Base-by-base conservation (phyloP, 768 basidiomycete genomes). In the Tylopilus vinaceipallidus region DNA sequence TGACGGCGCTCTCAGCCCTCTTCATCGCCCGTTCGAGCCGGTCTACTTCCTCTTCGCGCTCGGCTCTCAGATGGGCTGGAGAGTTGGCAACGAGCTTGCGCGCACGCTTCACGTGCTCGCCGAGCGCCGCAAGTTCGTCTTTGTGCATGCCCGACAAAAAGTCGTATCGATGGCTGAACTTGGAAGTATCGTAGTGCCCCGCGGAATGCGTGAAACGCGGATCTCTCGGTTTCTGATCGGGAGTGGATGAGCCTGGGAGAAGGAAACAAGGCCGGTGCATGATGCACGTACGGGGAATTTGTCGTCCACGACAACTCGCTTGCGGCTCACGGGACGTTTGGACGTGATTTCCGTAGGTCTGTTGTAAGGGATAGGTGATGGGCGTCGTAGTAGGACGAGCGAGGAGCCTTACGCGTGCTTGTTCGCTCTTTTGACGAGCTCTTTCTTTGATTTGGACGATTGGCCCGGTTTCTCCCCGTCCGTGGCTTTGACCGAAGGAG, bases 261-360 rank as follows among this genome's bases (percentile, higher is more conserved):
- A 17, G n/a, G n/a, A 53, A 6, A 57, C 14, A 49, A 37, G 40
- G 22, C 35, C 37, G 24, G 19, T 6, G 34, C 14, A 4, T 34
- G 47, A 51, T 35, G 36, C 43, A 43, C 86, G 49, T 61, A 90
- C 92, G 36, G 76, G 62, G 53, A 82, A 79, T 33, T 79, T 75
- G 13, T 81, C 75, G 56, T 92, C 86, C 4, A 93, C 78, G 0
- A 88, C 84, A 10, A 73, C 74, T 49, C 91, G 73, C 45, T 76
- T 76, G 19, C 94, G 81, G 6, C 85, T 81, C 14, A 95, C 89
- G 2, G 90, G 91, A 58, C 78, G 80, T 67, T 94, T 97, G 0
- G 93, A 91, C 14, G 88, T 86, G 45, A 90, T 74, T 57, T 92
- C 91, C 27, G 73, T 76, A 1, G 94, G 94, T 2, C 94, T 95